Percentiles rank a stretch among this genome's conserved stretches.
Conservation (phyloP, 2,329 filamentous ascomycete species). For the Ceratocystis destructans region DNA sequence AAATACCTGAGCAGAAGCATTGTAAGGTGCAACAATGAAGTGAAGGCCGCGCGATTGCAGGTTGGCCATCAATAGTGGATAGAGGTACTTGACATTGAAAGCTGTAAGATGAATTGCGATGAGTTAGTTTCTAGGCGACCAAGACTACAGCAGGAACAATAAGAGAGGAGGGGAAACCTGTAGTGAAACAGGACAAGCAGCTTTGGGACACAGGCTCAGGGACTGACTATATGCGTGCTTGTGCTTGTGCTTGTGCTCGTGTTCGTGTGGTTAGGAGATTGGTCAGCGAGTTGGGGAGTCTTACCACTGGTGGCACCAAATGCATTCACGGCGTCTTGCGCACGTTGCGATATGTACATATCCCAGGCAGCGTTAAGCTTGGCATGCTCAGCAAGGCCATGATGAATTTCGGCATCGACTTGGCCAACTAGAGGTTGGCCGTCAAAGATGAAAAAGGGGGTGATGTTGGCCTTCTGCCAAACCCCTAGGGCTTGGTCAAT, state of each 20-base stretch:
- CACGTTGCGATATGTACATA: constrained; percentile 68
- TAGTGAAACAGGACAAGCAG: neutral
- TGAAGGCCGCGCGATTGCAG: constrained; percentile 55
- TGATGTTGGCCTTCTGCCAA: constrained; percentile 56
- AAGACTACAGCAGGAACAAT: neutral
- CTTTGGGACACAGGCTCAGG: neutral
- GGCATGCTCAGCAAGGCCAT: constrained; percentile 49
- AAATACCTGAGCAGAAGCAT: constrained; percentile 69
- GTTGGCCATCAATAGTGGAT: constrained; percentile 61
- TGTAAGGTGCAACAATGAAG: constrained; percentile 76
- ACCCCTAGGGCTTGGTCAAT: constrained; percentile 63
- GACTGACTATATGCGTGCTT: too few relatives aligned
- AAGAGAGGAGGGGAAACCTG: neutral
- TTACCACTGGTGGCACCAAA: constrained; percentile 68
- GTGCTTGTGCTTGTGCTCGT: too few relatives aligned
- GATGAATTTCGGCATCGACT: constrained; percentile 53
- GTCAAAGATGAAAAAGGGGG: constrained; percentile 83
- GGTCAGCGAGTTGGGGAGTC: constrained; percentile 16
- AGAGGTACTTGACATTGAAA: constrained; percentile 57
- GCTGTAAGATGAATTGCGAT: constrained; percentile 35
- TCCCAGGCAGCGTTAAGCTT: constrained; percentile 73
- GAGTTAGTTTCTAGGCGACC: neutral
- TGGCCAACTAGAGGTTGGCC: constrained; percentile 68
- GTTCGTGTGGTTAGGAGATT: too few relatives aligned
- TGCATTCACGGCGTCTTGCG: constrained; percentile 66